Evolutionary conservation across 805 yeast species (phyloP), one percentile per base, ranked within the genome.

Genomic region (Hanseniaspora mollemarum): DNA sequence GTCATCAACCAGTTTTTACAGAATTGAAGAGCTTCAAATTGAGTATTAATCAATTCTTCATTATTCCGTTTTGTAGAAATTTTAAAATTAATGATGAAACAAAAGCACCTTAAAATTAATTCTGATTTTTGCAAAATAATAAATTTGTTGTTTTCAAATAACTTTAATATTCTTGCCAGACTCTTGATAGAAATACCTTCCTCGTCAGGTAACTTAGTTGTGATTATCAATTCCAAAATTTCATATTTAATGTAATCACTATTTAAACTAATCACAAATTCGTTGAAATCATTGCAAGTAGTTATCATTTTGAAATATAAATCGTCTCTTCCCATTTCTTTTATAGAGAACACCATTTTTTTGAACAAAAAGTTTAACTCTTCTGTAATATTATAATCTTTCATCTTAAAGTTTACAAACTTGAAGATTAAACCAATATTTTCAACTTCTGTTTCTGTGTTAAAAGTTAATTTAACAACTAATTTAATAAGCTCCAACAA

Each of bases 31-130:
- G 29, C 12, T 25, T 48, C 51, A 48, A 33, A 48, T 24, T 48
- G 39, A 4, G 19, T 32, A 32, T 25, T 40, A 18, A 48, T 15
- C 21, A 12, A 40, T 5, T 25, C 19, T 26, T 48, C 35, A 26
- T 24, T 24, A 12, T 21, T 15, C 10, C 22, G 6, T 1, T 19
- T 19, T 18, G 21, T 25, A 12, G 21, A 3, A 10, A 77, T 70
- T 59, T 78, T 75, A 38, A 67, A 68, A 53, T 71, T 70, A 51
- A 73, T 71, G 3, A 87, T 62, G 54, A 83, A 68, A 59, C 83
- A 92, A 2, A 86, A 68, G 12, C 86, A 62, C 58, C 83, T 81
- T 19, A 90, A 80, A 3, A 90, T 62, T 51, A 74, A 72, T 57
- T 83, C 84, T 58, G 78, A 83, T 42, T 71, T 72, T 9, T 59